Evolutionary conservation across 805 yeast species (phyloP).

Genomic region (Lipomyces oligophaga): DNA sequence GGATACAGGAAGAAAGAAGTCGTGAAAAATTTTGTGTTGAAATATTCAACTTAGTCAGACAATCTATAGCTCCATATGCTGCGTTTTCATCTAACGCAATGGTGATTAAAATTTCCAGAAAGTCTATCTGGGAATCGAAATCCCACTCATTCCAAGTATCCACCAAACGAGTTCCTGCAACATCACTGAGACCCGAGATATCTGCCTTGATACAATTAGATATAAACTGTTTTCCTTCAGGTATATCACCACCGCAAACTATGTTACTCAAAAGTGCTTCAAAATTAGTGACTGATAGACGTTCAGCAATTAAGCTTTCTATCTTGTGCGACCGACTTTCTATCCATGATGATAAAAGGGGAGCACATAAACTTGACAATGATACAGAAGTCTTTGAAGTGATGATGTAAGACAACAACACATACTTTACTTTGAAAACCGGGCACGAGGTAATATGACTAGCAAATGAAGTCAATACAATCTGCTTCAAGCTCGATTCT

Average conservation of each 20-base stretch:
- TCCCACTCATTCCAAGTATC: conserved; percentile 56
- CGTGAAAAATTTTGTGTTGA: conserved; percentile 50
- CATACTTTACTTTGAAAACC: conserved; percentile 54
- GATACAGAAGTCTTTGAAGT: conserved; percentile 37
- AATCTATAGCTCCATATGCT: conserved; percentile 45
- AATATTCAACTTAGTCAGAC: conserved; percentile 55
- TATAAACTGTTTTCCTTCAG: conserved; percentile 58
- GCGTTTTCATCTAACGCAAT: conserved; percentile 42
- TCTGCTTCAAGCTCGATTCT: conserved; percentile 34
- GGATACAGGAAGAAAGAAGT: conserved; percentile 10
- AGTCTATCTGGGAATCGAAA: conserved; percentile 51
- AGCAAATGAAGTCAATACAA: conserved; percentile 60
- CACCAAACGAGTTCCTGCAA: conserved; percentile 51
- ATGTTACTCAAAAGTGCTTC: conserved; percentile 58
- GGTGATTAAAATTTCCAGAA: conserved; percentile 60
- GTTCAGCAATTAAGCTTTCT: conserved; percentile 45
- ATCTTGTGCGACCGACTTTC: conserved; percentile 47
- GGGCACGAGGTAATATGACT: conserved; percentile 58
- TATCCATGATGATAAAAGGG: conserved; percentile 47
- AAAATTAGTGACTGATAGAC: conserved; percentile 50
- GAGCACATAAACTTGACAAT: conserved; percentile 42
- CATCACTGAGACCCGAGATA: conserved; percentile 36
- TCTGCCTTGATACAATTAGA: conserved; percentile 45
- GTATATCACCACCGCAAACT: conserved; percentile 60
- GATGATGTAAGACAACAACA: conserved; percentile 47